Percentiles rank a stretch among this genome's conserved stretches.
These are phyloP conservation scores for Colletotrichum liaoningense DNA, from an alignment of 2,329 filamentous ascomycete species.

Conservation along the genomic window DNA sequence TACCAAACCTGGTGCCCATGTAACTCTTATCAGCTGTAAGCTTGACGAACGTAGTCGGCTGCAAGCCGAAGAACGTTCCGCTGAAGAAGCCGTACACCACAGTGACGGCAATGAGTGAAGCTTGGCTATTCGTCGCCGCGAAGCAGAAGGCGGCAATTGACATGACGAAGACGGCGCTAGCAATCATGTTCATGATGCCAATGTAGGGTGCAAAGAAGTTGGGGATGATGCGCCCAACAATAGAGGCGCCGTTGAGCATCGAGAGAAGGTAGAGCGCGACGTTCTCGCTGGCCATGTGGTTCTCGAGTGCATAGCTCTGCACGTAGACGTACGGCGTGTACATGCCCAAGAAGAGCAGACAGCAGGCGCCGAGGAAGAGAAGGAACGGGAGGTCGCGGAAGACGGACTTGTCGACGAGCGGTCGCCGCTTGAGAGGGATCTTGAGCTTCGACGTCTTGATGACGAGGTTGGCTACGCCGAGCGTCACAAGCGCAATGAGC, in stretches of 20 bases:
- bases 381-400: slow-evolving; percentile 53
- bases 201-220: slow-evolving; percentile 46
- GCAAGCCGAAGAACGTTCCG: slow-evolving; percentile 52
- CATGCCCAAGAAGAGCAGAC: slow-evolving; percentile 56
- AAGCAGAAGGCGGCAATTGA: slow-evolving; percentile 23
- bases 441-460: slow-evolving; percentile 31
- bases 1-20: slow-evolving; percentile 54
- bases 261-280: slow-evolving; percentile 55
- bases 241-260: slow-evolving; percentile 57
- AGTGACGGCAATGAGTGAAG: slow-evolving; percentile 30
- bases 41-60: slow-evolving; percentile 48
- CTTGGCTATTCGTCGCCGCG: slow-evolving; percentile 25
- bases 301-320: slow-evolving; percentile 53
- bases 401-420: slow-evolving; percentile 41
- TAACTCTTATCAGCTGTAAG: slow-evolving; percentile 45
- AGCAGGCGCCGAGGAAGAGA: slow-evolving; percentile 47
- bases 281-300: slow-evolving; percentile 39
- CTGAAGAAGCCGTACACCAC: slow-evolving; percentile 37
- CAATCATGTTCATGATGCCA: slow-evolving; percentile 47
- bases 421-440: slow-evolving; percentile 20
- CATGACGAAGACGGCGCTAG: slow-evolving; percentile 37
- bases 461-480: slow-evolving; percentile 21
- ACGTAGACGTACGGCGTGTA: slow-evolving; percentile 63
- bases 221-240: slow-evolving; percentile 57
- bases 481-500: slow-evolving; percentile 24